Base-by-base conservation (phyloP, 495 filamentous ascomycete species). In the Lichenothelia convexa region DNA sequence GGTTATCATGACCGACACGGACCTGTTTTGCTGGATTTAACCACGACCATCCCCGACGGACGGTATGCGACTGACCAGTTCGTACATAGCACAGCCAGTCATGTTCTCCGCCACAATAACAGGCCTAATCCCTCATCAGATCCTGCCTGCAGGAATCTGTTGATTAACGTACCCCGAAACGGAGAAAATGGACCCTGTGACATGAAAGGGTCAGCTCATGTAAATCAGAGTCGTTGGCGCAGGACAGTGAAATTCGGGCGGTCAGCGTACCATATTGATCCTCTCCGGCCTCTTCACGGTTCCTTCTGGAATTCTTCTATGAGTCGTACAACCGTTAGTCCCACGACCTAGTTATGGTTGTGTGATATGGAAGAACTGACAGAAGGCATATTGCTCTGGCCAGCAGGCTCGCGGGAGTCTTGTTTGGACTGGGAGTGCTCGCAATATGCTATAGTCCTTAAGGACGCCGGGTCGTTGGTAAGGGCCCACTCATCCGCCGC, bases 71-170 rank as follows among this genome's bases (percentile, higher is more conserved):
- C 67, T 42, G 61, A 87, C 87, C 71, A 99, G 63, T 64, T 99
- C 89, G 68, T 99, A 94, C 91, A 99, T 95, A 51, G 89, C 85
- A 75, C 89, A 91, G 53, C 89, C 89, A 53, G 85, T 80, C 86
- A 95, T 93, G 57, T 94, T 74, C 65, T 95, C 86, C 54, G 91
- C 89, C 47, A 95, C 74, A 45, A 95, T 76, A 63, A 99, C 89
- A 47, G 89, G 91, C 36, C 85, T 89, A 51, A 49, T 53, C 40
- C 59, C 30, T 35, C 23, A 30, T 36, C 44, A 30, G 42, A 30
- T 16, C 42, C 47, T 45, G 46, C 47, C 48, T 54, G 35, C 49
- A 42, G 35, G 41, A 27, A 26, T 13, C 26, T 18, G 30, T 34
- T 41, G 33, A 27, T n/a, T n/a, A 18, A 62, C 68, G 50, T 60